Evolutionary conservation across 306 rosid genomes (phyloP).

Genomic region (Parietaria judaica): DNA sequence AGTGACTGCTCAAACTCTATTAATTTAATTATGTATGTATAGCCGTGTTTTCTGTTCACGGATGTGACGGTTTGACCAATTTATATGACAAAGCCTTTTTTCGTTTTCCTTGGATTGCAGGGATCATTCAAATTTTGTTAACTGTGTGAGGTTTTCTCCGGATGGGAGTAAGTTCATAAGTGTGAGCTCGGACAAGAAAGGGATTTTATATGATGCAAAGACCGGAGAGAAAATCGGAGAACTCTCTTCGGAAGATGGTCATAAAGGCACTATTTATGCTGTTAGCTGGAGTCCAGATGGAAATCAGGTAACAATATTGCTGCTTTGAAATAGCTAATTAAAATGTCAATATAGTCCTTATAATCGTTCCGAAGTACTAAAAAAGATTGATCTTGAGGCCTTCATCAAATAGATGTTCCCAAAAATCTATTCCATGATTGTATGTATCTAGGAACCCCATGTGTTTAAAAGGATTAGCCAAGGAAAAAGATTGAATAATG

Average conservation of each 20-base stretch:
- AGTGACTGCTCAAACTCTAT: not conserved
- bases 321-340: not conserved
- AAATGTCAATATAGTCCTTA: no score
- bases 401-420: no score
- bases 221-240: constrained; percentile 83
- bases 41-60: not conserved
- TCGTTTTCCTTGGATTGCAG: constrained; percentile 32
- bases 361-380: no score
- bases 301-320: constrained; percentile 47
- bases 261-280: constrained; percentile 90
- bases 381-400: no score
- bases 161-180: constrained; percentile 79
- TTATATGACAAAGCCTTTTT: constrained; percentile 1
- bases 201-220: constrained; percentile 71
- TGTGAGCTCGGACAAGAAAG: constrained; percentile 91
- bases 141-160: constrained; percentile 85
- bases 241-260: constrained; percentile 79
- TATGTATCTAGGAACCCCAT: no score
- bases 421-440: no score
- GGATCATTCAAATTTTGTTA: constrained; percentile 96
- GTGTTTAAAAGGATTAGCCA: no score
- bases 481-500: no score
- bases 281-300: constrained; percentile 97
- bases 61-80: not conserved
- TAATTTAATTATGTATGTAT: not conserved